phyloP scores from a whole-genome alignment of 495 filamentous ascomycete species.

The Penicillium coffeae region DNA sequence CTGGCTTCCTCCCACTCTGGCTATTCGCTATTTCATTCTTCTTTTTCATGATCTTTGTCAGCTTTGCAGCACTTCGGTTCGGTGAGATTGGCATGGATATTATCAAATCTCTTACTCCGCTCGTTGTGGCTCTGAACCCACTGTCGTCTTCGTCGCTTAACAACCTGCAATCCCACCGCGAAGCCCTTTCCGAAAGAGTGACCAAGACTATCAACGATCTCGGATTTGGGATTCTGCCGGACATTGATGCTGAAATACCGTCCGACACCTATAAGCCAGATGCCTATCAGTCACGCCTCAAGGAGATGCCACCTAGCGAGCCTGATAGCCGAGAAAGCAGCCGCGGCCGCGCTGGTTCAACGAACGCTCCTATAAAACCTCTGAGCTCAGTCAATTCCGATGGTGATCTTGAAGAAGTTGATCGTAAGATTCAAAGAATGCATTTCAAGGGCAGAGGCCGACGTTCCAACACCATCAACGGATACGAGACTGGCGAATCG shows the following conservation, averaged over 20 bases:
- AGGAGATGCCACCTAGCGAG: constrained; percentile 26
- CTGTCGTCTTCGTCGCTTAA: constrained; percentile 70
- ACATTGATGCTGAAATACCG: constrained; percentile 76
- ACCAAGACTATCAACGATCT: constrained; percentile 82
- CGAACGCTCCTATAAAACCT: constrained; percentile 52
- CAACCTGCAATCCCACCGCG: constrained; percentile 65
- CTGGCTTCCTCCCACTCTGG: constrained; percentile 69
- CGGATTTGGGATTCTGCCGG: constrained; percentile 85
- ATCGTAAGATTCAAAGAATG: constrained; percentile 69
- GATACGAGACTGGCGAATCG: constrained; percentile 22
- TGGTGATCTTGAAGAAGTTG: constrained; percentile 70
- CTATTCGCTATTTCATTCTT: constrained; percentile 60
- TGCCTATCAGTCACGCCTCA: constrained; percentile 28
- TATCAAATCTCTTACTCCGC: constrained; percentile 78
- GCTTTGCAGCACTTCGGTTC: constrained; percentile 83
- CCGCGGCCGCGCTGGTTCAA: constrained; percentile 51
- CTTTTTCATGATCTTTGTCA: constrained; percentile 74
- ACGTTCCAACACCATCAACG: constrained; percentile 13
- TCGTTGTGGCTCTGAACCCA: constrained; percentile 73
- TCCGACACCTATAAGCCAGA: constrained; percentile 45
- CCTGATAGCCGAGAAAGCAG: constrained; percentile 60
- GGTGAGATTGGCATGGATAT: constrained; percentile 95
- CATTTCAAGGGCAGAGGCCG: constrained; percentile 69
- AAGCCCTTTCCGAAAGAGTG: constrained; percentile 66
- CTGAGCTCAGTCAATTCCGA: constrained; percentile 64